Conservation (phyloP, 2,329 filamentous ascomycete genomes). For the Botrytis paeoniae region DNA sequence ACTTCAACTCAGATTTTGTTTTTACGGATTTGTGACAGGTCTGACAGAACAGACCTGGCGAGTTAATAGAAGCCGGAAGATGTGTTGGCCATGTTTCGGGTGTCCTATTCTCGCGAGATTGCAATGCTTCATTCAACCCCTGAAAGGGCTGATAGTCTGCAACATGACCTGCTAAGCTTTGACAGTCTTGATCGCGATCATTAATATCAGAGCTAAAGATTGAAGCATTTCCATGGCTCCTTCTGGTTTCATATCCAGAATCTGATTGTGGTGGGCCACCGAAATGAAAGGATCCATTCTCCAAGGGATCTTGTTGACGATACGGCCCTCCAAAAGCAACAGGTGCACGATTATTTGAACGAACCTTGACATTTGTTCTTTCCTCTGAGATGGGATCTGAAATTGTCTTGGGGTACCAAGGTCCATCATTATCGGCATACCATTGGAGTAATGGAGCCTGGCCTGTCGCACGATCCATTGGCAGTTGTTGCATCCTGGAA, state of each 20-base stretch:
- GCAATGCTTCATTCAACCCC: slow-evolving; percentile 26
- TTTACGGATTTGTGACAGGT: slow-evolving; percentile 45
- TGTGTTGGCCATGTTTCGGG: slow-evolving; percentile 25
- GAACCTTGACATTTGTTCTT: slow-evolving; percentile 25
- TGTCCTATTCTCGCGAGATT: slow-evolving; percentile 25
- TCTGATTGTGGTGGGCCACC: slow-evolving; percentile 36
- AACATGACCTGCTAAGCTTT: slow-evolving; percentile 30
- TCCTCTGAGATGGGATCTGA: slow-evolving; percentile 31
- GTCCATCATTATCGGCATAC: slow-evolving; percentile 43
- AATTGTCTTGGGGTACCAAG: slow-evolving; percentile 44
- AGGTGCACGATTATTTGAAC: slow-evolving; percentile 29
- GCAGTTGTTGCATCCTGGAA: slow-evolving; percentile 27
- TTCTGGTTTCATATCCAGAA: slow-evolving; percentile 39
- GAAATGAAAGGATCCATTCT: slow-evolving; percentile 33
- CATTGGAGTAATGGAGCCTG: slow-evolving; percentile 38
- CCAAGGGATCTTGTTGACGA: slow-evolving; percentile 35
- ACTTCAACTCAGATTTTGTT: slow-evolving; percentile 57
- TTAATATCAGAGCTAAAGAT: slow-evolving; percentile 36
- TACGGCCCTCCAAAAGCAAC: slow-evolving; percentile 33
- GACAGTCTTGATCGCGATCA: slow-evolving; percentile 35
- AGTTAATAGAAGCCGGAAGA: slow-evolving; percentile 21
- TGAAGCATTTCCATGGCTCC: slow-evolving; percentile 36
- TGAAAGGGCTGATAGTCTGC: slow-evolving; percentile 30
- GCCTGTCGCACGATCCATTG: slow-evolving; percentile 26
- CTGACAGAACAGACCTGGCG: slow-evolving; percentile 38